Conservation (phyloP, 1,284 basidiomycete genomes). For the Heterobasidion irregulare region DNA sequence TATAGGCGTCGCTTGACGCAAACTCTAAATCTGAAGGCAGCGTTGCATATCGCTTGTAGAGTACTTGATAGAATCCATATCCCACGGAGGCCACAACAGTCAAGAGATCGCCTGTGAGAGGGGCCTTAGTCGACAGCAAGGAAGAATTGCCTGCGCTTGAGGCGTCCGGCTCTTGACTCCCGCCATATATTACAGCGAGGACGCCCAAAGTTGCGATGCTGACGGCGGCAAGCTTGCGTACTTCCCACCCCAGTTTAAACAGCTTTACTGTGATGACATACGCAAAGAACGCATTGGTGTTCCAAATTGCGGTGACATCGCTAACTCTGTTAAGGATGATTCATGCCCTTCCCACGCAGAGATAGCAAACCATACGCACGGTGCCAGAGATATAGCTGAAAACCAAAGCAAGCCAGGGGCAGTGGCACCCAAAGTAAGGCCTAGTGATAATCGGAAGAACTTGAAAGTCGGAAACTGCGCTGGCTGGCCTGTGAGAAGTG, state of each 20-base stretch:
- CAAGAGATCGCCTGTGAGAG: conserved; percentile 70
- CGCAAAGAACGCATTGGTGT: conserved; percentile 79
- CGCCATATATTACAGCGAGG: conserved; percentile 69
- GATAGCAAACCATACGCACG: conserved; percentile 39
- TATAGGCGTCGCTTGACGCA: conserved; percentile 33
- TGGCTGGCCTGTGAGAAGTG: conserved; percentile 7
- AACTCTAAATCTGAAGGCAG: conserved; percentile 51
- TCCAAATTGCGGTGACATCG: conserved; percentile 80
- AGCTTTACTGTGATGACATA: conserved; percentile 65
- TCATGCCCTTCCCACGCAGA: background rate
- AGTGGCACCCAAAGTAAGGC: conserved; percentile 51
- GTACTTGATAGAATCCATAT: conserved; percentile 70
- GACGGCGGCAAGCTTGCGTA: conserved; percentile 58
- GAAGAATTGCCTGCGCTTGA: background rate
- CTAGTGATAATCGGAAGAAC: conserved; percentile 35
- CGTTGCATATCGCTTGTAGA: conserved; percentile 74
- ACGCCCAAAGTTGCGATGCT: conserved; percentile 70
- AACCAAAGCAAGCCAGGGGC: conserved; percentile 69
- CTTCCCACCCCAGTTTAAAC: conserved; percentile 52
- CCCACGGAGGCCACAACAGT: conserved; percentile 62
- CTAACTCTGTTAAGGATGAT: conserved; percentile 41
- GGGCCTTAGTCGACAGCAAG: conserved; percentile 31
- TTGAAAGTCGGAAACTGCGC: conserved; percentile 33
- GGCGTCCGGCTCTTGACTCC: conserved; percentile 26
- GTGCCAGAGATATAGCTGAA: conserved; percentile 54